Conservation (phyloP, 73 alveolate genomes). For the Paramecium caudatum region DNA sequence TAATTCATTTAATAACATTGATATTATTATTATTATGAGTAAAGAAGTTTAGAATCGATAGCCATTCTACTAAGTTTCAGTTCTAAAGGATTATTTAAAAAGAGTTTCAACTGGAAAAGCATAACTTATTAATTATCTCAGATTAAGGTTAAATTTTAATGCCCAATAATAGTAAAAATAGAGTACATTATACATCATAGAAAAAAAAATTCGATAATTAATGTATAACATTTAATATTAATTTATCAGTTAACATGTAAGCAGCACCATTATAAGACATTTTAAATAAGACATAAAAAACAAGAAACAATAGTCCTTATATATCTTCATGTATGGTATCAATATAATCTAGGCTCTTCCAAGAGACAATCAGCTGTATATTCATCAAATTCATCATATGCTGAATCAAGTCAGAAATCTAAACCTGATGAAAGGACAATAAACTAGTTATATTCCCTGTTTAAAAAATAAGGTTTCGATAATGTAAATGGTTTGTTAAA, state of each 20-base stretch:
- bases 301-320: conserved; percentile 46
- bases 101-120: too few relatives aligned
- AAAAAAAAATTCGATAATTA: too few relatives aligned
- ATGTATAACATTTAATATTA: too few relatives aligned
- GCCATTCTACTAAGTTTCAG: too few relatives aligned
- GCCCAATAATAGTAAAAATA: too few relatives aligned
- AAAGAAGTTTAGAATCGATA: too few relatives aligned
- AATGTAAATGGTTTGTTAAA: conserved; percentile 48
- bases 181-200: too few relatives aligned
- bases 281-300: conserved; percentile 18
- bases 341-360: neutral
- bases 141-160: too few relatives aligned
- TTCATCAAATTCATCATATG: conserved; percentile 43
- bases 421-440: conserved; percentile 64
- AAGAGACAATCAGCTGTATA: conserved; percentile 52
- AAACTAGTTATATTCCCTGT: conserved; percentile 48
- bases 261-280: conserved; percentile 54
- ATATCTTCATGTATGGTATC: conserved; percentile 32
- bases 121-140: too few relatives aligned
- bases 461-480: conserved; percentile 66
- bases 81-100: too few relatives aligned
- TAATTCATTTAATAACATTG: too few relatives aligned
- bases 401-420: conserved; percentile 31
- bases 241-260: conserved; percentile 62
- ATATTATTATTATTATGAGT: too few relatives aligned